Evolutionary conservation across 306 rosid genomes (phyloP).

Genomic region (Casuarina equisetifolia): DNA sequence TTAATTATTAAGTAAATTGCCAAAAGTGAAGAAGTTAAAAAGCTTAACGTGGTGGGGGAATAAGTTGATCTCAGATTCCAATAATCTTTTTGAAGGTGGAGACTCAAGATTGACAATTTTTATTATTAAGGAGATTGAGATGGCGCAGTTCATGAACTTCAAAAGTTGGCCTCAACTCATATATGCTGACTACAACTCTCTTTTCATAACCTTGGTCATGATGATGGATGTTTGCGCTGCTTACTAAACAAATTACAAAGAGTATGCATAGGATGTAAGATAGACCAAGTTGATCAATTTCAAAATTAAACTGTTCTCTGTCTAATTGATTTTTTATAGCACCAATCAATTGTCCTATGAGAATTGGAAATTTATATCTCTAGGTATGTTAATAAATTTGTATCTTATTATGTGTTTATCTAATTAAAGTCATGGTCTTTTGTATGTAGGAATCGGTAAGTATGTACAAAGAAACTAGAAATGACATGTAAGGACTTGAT

Average conservation of each 20-base stretch:
- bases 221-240: neutral
- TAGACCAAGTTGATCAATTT: neutral
- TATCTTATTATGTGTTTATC: constrained; percentile 12
- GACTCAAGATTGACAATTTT: neutral
- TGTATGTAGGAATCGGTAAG: constrained; percentile 66
- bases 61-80: neutral
- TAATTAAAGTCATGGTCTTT: constrained; percentile 13
- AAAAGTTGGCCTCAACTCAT: neutral
- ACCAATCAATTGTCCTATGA: neutral
- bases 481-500: constrained; percentile 94
- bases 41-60: neutral
- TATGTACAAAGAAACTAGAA: constrained; percentile 78
- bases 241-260: neutral
- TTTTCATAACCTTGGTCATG: neutral
- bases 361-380: neutral
- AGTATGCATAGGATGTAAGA: neutral
- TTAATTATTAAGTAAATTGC: too few relatives aligned
- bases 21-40: neutral
- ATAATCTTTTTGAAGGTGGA: neutral
- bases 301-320: constrained; percentile 1
- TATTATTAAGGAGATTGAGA: neutral
- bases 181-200: neutral
- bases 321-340: neutral
- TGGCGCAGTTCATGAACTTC: neutral
- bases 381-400: neutral